These are phyloP conservation scores for Coniosporium apollinis DNA, from an alignment of 495 filamentous ascomycete species.

Conservation along the genomic window DNA sequence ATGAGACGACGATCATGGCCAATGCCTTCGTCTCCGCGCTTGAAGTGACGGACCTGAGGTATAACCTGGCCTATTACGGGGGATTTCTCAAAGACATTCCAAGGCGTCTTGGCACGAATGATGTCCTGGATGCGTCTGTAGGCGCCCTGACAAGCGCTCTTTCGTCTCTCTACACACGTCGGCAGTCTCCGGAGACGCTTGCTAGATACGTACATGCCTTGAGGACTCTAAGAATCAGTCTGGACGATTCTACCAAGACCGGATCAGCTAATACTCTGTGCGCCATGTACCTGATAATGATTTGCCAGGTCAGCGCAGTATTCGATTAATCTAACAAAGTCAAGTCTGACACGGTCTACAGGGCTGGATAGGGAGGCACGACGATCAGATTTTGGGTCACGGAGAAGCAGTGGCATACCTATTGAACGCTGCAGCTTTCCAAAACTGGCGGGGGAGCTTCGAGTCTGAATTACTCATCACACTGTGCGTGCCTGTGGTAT, in stretches of 20 bases:
- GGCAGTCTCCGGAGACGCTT: background rate
- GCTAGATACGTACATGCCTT: slow-evolving; percentile 4
- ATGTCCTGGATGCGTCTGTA: slow-evolving; percentile 10
- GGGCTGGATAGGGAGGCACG: too few relatives aligned
- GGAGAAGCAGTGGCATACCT: too few relatives aligned
- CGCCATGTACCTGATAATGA: slow-evolving; percentile 6
- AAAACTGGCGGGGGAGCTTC: too few relatives aligned
- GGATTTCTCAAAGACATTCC: slow-evolving; percentile 6
- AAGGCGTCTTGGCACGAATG: slow-evolving; percentile 4
- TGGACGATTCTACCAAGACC: slow-evolving; percentile 2
- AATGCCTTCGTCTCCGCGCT: slow-evolving; percentile 3
- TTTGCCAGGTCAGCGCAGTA: slow-evolving; percentile 6
- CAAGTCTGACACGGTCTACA: too few relatives aligned
- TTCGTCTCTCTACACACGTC: background rate
- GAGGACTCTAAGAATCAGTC: background rate
- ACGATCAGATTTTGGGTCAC: too few relatives aligned
- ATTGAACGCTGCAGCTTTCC: too few relatives aligned
- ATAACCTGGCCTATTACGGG: slow-evolving; percentile 5
- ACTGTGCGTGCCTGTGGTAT: too few relatives aligned
- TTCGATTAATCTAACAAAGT: too few relatives aligned
- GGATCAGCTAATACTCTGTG: slow-evolving; percentile 7
- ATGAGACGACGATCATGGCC: background rate
- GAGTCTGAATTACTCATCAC: too few relatives aligned
- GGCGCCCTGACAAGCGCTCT: slow-evolving; percentile 1
- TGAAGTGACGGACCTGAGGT: slow-evolving; percentile 1